These are phyloP conservation scores for Cladophialophora bantiana DNA, from an alignment of 2,329 filamentous ascomycete species.

Conservation along the genomic window DNA sequence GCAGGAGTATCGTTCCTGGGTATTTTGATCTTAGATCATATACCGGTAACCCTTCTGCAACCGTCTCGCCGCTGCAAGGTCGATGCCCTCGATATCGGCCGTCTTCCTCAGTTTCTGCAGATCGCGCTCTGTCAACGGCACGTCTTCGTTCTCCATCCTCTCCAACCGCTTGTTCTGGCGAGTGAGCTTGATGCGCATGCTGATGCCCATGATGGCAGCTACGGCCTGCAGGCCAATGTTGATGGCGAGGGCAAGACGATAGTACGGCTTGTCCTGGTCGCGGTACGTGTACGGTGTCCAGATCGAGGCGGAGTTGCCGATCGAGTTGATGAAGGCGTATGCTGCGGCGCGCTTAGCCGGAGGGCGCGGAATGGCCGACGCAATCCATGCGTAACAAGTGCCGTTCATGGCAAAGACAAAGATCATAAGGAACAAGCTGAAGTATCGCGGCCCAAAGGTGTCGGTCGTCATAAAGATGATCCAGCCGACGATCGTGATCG, in stretches of 20 bases:
- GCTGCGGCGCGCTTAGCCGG: slow-evolving; percentile 63
- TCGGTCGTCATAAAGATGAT: slow-evolving; percentile 63
- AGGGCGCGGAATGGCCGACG: slow-evolving; percentile 58
- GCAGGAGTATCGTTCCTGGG: too few relatives aligned
- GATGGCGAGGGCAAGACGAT: slow-evolving; percentile 51
- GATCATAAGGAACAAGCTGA: slow-evolving; percentile 61
- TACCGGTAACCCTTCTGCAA: slow-evolving; percentile 65
- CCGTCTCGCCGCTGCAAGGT: slow-evolving; percentile 56
- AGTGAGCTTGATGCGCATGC: slow-evolving; percentile 50
- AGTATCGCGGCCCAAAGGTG: slow-evolving; percentile 62
- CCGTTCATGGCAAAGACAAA: slow-evolving; percentile 65
- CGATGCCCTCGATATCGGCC: slow-evolving; percentile 60
- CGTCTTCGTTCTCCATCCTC: slow-evolving; percentile 58
- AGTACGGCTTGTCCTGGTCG: slow-evolving; percentile 49
- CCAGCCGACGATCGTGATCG: slow-evolving; percentile 59
- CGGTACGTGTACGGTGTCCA: slow-evolving; percentile 61
- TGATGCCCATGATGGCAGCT: slow-evolving; percentile 46
- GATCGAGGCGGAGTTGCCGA: slow-evolving; percentile 62
- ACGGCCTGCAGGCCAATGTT: slow-evolving; percentile 51
- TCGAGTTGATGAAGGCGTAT: slow-evolving; percentile 62
- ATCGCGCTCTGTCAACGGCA: slow-evolving; percentile 56
- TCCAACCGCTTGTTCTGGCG: slow-evolving; percentile 60
- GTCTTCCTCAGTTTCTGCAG: slow-evolving; percentile 57
- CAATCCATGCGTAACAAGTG: slow-evolving; percentile 59
- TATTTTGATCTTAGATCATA: slow-evolving; percentile 47